These are phyloP conservation scores for Populus tremula DNA, from an alignment of 345 rosid species.

Conservation along the genomic window DNA sequence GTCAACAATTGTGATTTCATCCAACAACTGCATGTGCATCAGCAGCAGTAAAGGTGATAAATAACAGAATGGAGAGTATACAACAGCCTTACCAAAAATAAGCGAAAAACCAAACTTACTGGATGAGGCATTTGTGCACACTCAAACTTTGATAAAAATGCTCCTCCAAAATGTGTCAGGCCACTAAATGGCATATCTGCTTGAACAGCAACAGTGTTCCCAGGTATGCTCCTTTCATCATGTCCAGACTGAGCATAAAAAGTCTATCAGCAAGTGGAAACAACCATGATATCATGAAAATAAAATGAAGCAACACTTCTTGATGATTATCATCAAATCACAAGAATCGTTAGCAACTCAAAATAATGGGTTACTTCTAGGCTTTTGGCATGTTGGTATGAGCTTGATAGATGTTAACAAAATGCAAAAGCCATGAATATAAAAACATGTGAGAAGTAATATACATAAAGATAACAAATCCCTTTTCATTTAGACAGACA, in stretches of 20 bases:
- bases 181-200: slow-evolving; percentile 35
- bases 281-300: background rate
- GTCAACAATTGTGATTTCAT: slow-evolving; percentile 28
- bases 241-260: slow-evolving; percentile 21
- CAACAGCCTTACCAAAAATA: background rate
- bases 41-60: background rate
- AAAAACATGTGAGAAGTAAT: background rate
- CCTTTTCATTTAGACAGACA: background rate
- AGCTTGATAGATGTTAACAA: background rate
- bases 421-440: too few relatives aligned
- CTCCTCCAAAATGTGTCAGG: slow-evolving; percentile 25
- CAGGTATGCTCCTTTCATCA: slow-evolving; percentile 45
- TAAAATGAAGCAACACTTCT: background rate
- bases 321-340: background rate
- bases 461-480: background rate
- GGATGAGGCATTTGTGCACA: slow-evolving; percentile 36
- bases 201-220: slow-evolving; percentile 34
- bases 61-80: background rate
- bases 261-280: slow-evolving; percentile 3
- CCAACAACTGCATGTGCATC: slow-evolving; percentile 18
- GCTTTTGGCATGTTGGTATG: background rate
- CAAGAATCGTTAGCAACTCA: background rate
- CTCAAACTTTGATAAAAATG: slow-evolving; percentile 31
- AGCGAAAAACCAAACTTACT: slow-evolving; percentile 3
- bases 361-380: background rate